Evolutionary conservation across 768 basidiomycete species (phyloP), one percentile per base, ranked within the genome.

Genomic region (Trametes punicea): DNA sequence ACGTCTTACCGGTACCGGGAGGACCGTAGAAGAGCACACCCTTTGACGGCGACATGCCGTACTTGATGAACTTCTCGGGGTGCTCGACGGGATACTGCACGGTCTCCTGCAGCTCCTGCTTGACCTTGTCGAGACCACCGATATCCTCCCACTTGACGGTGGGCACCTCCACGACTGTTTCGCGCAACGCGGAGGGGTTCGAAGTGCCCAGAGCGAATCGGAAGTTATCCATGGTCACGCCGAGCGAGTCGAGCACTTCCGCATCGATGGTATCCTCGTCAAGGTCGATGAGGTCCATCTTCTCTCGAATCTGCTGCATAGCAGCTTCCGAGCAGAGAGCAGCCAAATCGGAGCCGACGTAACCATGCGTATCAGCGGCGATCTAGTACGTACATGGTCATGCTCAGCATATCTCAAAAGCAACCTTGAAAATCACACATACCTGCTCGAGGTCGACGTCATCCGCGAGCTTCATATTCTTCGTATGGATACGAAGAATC

Each of bases 191-290:
- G 16, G 97, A 98, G 26, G 97, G 97, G 76, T 98, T 98, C 65
- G 94, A 96, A 25, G 87, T 85, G 55, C 97, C 97, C 53, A 99
- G 88, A 3, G 97, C 97, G 72, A 98, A 98, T 57, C 96, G 88
- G 93, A 98, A 98, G 81, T 98, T 98, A 68, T 99, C 97, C 96
- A 98, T 98, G 26, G 97, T 99, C 63, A 99, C 95, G 62, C 97
- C 97, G 46, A 99, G 90, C 6, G 95, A 91, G 74, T 99, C 97
- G 51, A 99, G 88, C 2, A 99, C 96, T 73, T 99, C 97, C 7
- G 97, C 97, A 66, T 99, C 97, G 68, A 99, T 99, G 46, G 96
- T 98, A 69, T 99, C 97, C 73, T 96, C 92, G 60, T 94, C 93
- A 27, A 96, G 82, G 71, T 95, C 93, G 61, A 96, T 93, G 63